These are phyloP conservation scores for Scytalidium sp. DNA, from an alignment of 2,329 filamentous ascomycete genomes.

Conservation along the genomic window DNA sequence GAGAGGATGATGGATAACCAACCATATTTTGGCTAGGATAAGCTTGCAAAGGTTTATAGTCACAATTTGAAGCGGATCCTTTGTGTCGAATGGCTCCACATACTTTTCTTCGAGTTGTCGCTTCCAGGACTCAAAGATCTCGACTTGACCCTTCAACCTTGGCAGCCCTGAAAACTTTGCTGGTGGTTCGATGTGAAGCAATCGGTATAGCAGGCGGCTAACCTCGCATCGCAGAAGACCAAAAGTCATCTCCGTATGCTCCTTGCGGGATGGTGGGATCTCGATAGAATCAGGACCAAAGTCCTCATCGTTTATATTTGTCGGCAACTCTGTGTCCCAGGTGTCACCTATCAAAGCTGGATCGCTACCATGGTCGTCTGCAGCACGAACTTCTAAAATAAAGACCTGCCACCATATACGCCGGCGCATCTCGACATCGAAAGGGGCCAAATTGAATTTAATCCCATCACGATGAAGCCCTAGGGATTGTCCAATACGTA, in stretches of 20 bases:
- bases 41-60: not conserved
- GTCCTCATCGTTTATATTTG: slow-evolving; percentile 51
- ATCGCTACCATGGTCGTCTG: slow-evolving; percentile 48
- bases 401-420: slow-evolving; percentile 59
- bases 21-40: slow-evolving; percentile 36
- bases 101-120: not conserved
- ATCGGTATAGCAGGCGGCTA: not conserved
- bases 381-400: slow-evolving; percentile 51
- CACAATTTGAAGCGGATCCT: not conserved
- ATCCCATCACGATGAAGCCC: slow-evolving; percentile 39
- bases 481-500: slow-evolving; percentile 35
- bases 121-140: slow-evolving; percentile 6
- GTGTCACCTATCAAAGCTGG: slow-evolving; percentile 40
- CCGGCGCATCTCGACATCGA: slow-evolving; percentile 55
- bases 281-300: slow-evolving; percentile 25
- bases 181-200: slow-evolving; percentile 4
- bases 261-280: slow-evolving; percentile 4
- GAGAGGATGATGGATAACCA: slow-evolving; percentile 42
- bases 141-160: slow-evolving; percentile 5
- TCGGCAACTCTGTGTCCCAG: slow-evolving; percentile 44
- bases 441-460: slow-evolving; percentile 32
- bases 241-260: slow-evolving; percentile 14
- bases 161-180: not conserved
- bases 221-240: slow-evolving; percentile 4
- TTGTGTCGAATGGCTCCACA: not conserved